These are phyloP conservation scores for Acanthamoeba royreba DNA, from an alignment of 208 protist species.

Conservation along the genomic window DNA sequence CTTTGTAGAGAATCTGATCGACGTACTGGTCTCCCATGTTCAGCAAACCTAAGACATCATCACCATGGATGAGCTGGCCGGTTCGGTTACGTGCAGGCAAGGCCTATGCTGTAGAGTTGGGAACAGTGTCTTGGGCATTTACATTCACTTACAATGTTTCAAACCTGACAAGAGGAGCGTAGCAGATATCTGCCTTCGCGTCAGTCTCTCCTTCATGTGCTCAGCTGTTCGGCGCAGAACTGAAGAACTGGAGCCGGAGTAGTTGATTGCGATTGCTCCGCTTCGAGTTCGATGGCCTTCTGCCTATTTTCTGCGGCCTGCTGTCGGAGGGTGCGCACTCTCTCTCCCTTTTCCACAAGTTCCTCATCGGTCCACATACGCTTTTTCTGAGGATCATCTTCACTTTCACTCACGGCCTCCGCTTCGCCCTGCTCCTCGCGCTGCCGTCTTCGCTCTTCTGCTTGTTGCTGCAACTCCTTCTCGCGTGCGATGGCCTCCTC, in stretches of 20 bases:
- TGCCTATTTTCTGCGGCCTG: background rate
- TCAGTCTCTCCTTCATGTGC: background rate
- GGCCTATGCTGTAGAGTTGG: too few species aligned
- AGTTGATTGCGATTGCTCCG: background rate
- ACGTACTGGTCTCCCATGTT: too few species aligned
- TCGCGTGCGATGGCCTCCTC: background rate
- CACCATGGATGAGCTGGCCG: too few species aligned
- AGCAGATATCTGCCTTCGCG: too few species aligned
- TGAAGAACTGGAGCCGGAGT: background rate
- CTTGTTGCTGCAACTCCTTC: background rate
- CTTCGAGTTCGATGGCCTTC: background rate
- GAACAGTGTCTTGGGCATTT: too few species aligned
- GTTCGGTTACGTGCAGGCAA: too few species aligned
- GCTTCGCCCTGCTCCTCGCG: too few species aligned
- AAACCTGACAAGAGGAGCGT: too few species aligned
- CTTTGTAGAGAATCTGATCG: too few species aligned
- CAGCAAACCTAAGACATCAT: too few species aligned
- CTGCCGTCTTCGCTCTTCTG: background rate
- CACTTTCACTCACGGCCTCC: too few species aligned
- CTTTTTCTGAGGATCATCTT: background rate
- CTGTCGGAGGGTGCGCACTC: background rate
- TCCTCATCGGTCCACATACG: background rate
- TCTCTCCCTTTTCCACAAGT: background rate
- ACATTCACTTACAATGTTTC: too few species aligned
- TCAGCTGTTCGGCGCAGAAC: background rate